These are phyloP conservation scores for Chytriomyces hyalinus DNA, from an alignment of 192 early-diverging fungal species.

Conservation along the genomic window DNA sequence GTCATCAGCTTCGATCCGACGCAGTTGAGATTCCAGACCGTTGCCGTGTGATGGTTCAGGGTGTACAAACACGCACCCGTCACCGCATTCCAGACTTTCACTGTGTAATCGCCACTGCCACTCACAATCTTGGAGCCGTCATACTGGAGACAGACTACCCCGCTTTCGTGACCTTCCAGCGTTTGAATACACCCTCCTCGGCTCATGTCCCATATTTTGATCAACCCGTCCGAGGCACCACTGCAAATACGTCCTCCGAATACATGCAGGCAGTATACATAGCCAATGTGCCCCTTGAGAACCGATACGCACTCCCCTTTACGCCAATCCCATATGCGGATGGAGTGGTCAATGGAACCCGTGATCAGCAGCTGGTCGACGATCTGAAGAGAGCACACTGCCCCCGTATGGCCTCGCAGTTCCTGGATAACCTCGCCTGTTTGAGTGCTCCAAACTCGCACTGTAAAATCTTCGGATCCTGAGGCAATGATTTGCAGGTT, in stretches of 20 bases:
- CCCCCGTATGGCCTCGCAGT: slow-evolving; percentile 45
- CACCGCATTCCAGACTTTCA: slow-evolving; percentile 56
- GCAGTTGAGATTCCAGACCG: slow-evolving; percentile 55
- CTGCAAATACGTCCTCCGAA: slow-evolving; percentile 19
- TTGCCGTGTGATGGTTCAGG: slow-evolving; percentile 47
- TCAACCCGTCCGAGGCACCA: slow-evolving; percentile 38
- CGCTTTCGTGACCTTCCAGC: slow-evolving; percentile 44
- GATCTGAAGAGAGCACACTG: slow-evolving; percentile 48
- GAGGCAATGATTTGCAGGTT: slow-evolving; percentile 39
- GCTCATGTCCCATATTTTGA: slow-evolving; percentile 43
- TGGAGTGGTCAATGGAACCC: slow-evolving; percentile 53
- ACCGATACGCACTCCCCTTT: slow-evolving; percentile 22
- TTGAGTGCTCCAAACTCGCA: slow-evolving; percentile 50
- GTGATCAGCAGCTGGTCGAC: slow-evolving; percentile 36
- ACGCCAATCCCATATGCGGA: slow-evolving; percentile 41
- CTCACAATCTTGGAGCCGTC: slow-evolving; percentile 48
- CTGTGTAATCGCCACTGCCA: slow-evolving; percentile 50
- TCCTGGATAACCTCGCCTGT: slow-evolving; percentile 35
- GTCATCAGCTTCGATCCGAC: slow-evolving; percentile 48
- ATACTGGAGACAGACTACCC: slow-evolving; percentile 53
- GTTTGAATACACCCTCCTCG: slow-evolving; percentile 20
- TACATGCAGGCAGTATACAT: slow-evolving; percentile 49
- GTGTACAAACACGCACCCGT: slow-evolving; percentile 55
- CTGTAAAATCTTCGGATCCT: slow-evolving; percentile 48
- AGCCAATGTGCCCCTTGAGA: slow-evolving; percentile 39